Evolutionary conservation across 208 protist genomes (phyloP).

Genomic region (Kentomonas sorsogonicus): DNA sequence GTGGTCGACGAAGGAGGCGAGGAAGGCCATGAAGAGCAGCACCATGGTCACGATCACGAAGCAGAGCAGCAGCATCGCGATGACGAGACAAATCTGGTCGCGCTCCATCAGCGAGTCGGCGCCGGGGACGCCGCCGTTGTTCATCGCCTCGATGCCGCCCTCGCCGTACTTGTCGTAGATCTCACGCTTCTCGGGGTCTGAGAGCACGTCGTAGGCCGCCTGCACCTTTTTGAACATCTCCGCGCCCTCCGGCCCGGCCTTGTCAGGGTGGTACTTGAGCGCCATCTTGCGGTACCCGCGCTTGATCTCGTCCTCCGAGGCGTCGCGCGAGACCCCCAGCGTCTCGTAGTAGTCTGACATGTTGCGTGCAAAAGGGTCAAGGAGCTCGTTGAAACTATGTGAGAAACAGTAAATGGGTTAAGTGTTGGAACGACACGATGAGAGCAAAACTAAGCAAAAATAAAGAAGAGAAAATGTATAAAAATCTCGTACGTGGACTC

Average conservation of each 20-base stretch:
- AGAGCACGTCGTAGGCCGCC: slow-evolving; percentile 95
- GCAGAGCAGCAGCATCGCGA: slow-evolving; percentile 12
- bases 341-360: slow-evolving; percentile 65
- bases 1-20: slow-evolving; percentile 43
- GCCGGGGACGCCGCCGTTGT: slow-evolving; percentile 19
- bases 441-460: too few species aligned
- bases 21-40: slow-evolving; percentile 59
- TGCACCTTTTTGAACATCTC: slow-evolving; percentile 82
- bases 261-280: slow-evolving; percentile 84
- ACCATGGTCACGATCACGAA: slow-evolving; percentile 29
- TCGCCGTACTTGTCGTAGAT: slow-evolving; percentile 69
- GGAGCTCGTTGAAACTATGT: too few species aligned
- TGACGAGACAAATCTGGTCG: too few species aligned
- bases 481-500: background rate
- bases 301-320: slow-evolving; percentile 78
- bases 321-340: slow-evolving; percentile 54
- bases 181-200: slow-evolving; percentile 54
- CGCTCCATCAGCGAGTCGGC: too few species aligned
- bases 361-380: too few species aligned
- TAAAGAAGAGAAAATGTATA: too few species aligned
- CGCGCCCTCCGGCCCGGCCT: slow-evolving; percentile 51
- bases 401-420: too few species aligned
- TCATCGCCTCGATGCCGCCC: slow-evolving; percentile 32
- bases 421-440: too few species aligned
- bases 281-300: slow-evolving; percentile 73